Base-by-base conservation (phyloP, 441 rosid genomes). In the Adansonia gregorii region DNA sequence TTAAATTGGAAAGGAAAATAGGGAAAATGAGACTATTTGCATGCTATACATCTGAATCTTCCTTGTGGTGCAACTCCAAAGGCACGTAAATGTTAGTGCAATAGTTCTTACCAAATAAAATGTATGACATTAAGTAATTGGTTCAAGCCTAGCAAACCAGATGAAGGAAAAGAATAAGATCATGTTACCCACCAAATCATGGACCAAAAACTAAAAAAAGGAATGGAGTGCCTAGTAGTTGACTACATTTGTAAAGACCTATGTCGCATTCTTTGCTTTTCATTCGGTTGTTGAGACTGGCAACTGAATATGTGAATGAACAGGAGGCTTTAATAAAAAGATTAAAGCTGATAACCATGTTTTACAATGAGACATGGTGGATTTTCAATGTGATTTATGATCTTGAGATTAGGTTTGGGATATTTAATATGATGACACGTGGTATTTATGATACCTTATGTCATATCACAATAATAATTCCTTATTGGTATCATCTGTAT, bases 1-100 rank as follows among this genome's bases (percentile, higher is more conserved):
- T 51, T 67, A 43, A 67, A 67, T 67, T 66, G 41, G 11, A 27
- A 55, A 3, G 51, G 27, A 72, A 41, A 61, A 69, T 76, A 20
- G 64, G 20, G 75, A 60, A 69, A 56, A 39, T 19, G 20, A 78
- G 56, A 58, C 22, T 14, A 24, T 70, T 35, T 14, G 58, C 73
- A 48, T 69, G 43, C 8, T 7, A 41, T 51, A 52, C 31, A 27
- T n/a, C 31, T 52, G 24, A 70, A 24, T 43, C 73, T 10, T 15
- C 45, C 4, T 49, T 70, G 19, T 43, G 22, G 61, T 39, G 8
- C 46, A 22, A 49, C 7, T 35, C 8, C 35, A 19, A 24, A 55
- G 39, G 46, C 31, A 19, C 19, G 35, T 12, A 15, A 72, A 72
- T 39, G 27, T 17, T 11, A 39, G 52, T 56, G 11, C 66, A 31